Conservation (phyloP, 2,329 filamentous ascomycete species). For the Rhinocladiella similis region DNA sequence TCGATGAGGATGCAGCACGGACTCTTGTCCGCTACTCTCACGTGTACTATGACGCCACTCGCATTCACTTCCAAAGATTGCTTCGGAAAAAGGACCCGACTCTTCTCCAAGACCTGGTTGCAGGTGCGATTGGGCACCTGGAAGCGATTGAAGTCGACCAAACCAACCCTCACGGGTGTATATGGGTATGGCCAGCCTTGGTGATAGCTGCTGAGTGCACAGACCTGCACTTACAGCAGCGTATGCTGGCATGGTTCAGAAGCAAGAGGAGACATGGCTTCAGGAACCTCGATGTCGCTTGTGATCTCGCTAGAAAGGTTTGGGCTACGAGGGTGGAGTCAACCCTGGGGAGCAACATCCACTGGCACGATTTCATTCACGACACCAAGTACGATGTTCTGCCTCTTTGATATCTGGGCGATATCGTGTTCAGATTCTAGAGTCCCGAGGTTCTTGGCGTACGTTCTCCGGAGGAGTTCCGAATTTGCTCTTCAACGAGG, state of each 20-base stretch:
- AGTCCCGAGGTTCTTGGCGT: too few relatives aligned
- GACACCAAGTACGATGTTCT: too few relatives aligned
- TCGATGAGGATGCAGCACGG: too few relatives aligned
- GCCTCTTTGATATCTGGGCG: too few relatives aligned
- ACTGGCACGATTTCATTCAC: neutral
- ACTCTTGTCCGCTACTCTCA: too few relatives aligned
- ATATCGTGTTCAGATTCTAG: too few relatives aligned
- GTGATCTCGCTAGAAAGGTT: neutral
- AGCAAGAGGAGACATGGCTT: neutral
- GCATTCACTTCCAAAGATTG: neutral
- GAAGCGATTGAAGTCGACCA: neutral
- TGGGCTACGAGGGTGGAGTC: neutral
- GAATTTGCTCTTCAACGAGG: too few relatives aligned
- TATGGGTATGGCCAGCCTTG: neutral
- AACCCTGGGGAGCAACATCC: neutral
- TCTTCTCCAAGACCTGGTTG: neutral
- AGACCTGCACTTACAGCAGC: neutral
- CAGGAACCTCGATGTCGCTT: neutral
- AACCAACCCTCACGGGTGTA: neutral
- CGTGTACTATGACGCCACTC: neutral
- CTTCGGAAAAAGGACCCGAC: neutral
- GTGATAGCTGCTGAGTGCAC: neutral
- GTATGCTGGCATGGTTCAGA: neutral
- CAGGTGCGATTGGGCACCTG: neutral
- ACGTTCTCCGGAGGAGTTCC: too few relatives aligned